A percentile compares a stretch with the other conserved stretches of the same genome.
Evolutionary conservation across 73 alveolate genomes (phyloP).

Genomic region (Tetrahymena malaccensis): DNA sequence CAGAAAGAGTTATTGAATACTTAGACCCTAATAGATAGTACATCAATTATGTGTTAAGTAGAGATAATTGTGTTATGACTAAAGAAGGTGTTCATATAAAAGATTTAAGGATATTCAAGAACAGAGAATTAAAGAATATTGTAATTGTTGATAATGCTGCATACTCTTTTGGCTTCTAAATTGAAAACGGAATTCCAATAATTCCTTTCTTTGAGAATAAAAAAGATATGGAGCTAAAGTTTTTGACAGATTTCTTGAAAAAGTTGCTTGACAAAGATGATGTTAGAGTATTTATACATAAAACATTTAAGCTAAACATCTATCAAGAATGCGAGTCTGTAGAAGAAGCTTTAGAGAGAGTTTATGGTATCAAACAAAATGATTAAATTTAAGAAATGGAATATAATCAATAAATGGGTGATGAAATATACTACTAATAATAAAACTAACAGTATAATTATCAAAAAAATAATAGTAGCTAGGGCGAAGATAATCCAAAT

Average conservation of each 20-base stretch:
- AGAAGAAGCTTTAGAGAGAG: background rate
- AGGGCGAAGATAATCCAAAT: background rate
- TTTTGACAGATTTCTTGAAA: background rate
- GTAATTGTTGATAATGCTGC: slow-evolving; percentile 89
- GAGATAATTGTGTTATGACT: slow-evolving; percentile 80
- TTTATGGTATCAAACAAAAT: background rate
- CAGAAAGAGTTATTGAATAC: slow-evolving; percentile 76
- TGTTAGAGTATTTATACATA: background rate
- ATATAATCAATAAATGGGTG: background rate
- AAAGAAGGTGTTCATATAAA: slow-evolving; percentile 81
- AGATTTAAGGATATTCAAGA: slow-evolving; percentile 78
- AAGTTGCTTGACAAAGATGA: background rate
- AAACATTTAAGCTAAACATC: background rate
- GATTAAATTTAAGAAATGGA: background rate
- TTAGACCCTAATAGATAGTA: slow-evolving; percentile 75
- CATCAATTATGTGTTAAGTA: slow-evolving; percentile 67
- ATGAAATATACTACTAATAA: background rate
- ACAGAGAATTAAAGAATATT: slow-evolving; percentile 50
- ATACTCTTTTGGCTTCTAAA: slow-evolving; percentile 61
- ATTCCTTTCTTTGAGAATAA: slow-evolving; percentile 69
- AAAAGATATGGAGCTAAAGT: slow-evolving; percentile 46
- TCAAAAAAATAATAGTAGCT: too few relatives aligned
- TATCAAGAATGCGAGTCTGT: background rate
- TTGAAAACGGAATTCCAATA: slow-evolving; percentile 75
- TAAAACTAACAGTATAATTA: background rate